Base-by-base conservation (phyloP, 1,139 yeast genomes). In the Pichia sp. region DNA sequence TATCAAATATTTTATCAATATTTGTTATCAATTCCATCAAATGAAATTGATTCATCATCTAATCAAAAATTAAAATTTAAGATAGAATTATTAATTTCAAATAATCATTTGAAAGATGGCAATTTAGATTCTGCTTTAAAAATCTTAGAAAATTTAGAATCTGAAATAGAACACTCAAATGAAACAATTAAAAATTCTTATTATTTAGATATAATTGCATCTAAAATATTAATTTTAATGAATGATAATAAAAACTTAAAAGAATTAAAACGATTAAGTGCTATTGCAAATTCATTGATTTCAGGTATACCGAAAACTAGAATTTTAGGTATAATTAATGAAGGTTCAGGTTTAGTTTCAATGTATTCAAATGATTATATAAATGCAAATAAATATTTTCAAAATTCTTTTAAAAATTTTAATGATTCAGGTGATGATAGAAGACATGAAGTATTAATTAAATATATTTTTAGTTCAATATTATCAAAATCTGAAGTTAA, bases 401-500 rank as follows among this genome's bases (percentile, higher is more conserved):
- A 82, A 57, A 87, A 82, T 54, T 72, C 86, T 43, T 86, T 86
- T 62, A 81, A 82, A 55, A 80, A 76, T 52, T 85, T 79, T 60
- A 94, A 86, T 60, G 95, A 85, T 62, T 82, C 87, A 27, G 95
- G 94, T 1, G 78, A 84, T 46, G 68, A 68, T 40, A 73, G 83
- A 44, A 73, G 86, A 48, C 68, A 74, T 30, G 60, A 64, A 26
- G 76, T 80, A 4, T 68, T 86, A 51, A 78, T 78, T 52, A 82
- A 80, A 60, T 71, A 81, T 51, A 78, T 81, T 3, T 59, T 85
- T 10, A 76, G 87, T 28, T 78, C 84, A 8, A 67, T 85, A 51
- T 63, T 86, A 40, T 74, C 85, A 16, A 82, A 78, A 50, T 76
- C 78, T 46, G 74, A 70, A 42, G 77, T 84, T 49, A 80, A 82